A percentile compares a stretch with the other conserved stretches of the same genome.
These are phyloP conservation scores for Breviolum minutum DNA, from an alignment of 73 alveolate species.

Conservation along the genomic window DNA sequence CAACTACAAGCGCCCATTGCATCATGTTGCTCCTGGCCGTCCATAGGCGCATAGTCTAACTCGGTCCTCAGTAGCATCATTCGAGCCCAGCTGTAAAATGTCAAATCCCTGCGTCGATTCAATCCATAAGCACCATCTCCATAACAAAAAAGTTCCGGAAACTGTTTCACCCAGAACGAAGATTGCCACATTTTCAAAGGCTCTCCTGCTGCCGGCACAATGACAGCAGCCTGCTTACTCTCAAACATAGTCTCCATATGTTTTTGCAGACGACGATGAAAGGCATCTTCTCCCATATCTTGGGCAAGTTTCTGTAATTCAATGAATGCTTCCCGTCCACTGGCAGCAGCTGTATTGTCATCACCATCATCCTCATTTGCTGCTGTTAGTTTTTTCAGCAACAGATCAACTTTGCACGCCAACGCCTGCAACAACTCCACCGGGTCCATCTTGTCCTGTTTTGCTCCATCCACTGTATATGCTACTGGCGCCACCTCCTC, in stretches of 20 bases:
- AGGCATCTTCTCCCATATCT: neutral
- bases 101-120: slow-evolving; percentile 14
- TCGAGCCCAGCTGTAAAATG: neutral
- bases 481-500: neutral
- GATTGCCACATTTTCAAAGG: slow-evolving; percentile 42
- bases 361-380: neutral
- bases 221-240: neutral
- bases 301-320: neutral
- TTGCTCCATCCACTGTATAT: neutral
- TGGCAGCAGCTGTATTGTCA: too few relatives aligned
- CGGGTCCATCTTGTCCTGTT: neutral
- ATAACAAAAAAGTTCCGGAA: slow-evolving; percentile 26
- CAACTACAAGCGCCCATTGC: too few relatives aligned
- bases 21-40: neutral
- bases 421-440: neutral
- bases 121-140: slow-evolving; percentile 72
- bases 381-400: neutral
- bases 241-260: neutral
- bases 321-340: neutral
- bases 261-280: neutral
- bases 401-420: neutral
- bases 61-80: slow-evolving; percentile 46
- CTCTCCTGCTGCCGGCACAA: slow-evolving; percentile 16
- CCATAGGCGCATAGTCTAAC: neutral
- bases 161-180: slow-evolving; percentile 60